Evolutionary conservation across 257 asterid genomes (phyloP), one percentile per base, ranked within the genome.

Genomic region (Coffea canephora): DNA sequence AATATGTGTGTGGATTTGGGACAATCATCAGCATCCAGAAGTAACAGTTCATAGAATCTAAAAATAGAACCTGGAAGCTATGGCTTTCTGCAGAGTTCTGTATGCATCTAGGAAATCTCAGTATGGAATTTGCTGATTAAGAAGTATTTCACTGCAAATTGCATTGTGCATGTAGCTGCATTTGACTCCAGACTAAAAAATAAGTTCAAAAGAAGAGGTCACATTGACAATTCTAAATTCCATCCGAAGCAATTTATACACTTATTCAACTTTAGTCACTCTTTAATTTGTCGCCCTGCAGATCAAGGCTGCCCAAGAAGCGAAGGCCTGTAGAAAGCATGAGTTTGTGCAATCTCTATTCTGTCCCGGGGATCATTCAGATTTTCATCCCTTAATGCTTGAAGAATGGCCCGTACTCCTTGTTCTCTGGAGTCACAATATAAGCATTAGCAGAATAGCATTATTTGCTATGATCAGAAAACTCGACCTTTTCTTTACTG

Each of bases 291-390:
- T 31, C 48, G 27, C 41, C 45, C 61, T 36, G 48, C 74, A 52
- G 39, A 34, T 75, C 82, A 86, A 23, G 88, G 79, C 50, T 86
- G 82, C 25, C 92, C 92, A 74, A 94, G 97, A 73, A 94, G 97
- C 73, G 98, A 94, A 80, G 98, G 98, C 89, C 93, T 86, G 81
- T 91, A 94, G 71, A 92, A 88, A n/a, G 93, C 97, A 85, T 89
- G 97, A 7, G 89, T 91, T 71, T 94, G 98, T 10, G 98, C 97
- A 65, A 94, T 88, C 91, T 90, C 93, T 43, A 94, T 94, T 8
- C 98, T 89, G 31, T 94, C 98, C 3, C 98, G 94, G 0, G 98
- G 98, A 84, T 94, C 97, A 4, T 94, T 94, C 81, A 92, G 85
- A 87, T 88, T 91, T 76, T 94, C 93, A 81, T 94, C 98, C 78